phyloP scores from a whole-genome alignment of 179 eudicot genomes.

The Beta macrorhiza region DNA sequence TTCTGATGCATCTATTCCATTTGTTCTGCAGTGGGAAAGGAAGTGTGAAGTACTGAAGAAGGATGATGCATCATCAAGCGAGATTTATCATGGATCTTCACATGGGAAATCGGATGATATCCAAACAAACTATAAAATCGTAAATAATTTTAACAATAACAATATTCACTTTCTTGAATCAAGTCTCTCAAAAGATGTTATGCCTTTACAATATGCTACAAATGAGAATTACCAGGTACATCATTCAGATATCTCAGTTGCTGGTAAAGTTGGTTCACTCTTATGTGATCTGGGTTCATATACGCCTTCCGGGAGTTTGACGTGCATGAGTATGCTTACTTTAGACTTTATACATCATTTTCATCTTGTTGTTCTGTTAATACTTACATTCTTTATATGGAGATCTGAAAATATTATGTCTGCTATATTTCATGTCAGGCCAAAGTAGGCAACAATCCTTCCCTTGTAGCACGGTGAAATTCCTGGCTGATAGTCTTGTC shows the following conservation, averaged over 20 bases:
- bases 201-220: slow-evolving; percentile 89
- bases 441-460: slow-evolving; percentile 25
- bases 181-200: slow-evolving; percentile 60
- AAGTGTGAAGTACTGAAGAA: slow-evolving; percentile 53
- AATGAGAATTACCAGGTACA: slow-evolving; percentile 79
- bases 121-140: slow-evolving; percentile 59
- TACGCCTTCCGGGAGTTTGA: slow-evolving; percentile 25
- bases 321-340: slow-evolving; percentile 35
- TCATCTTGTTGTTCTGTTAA: not conserved
- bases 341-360: not conserved
- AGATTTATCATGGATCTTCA: slow-evolving; percentile 37
- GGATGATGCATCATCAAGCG: slow-evolving; percentile 40
- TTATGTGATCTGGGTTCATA: slow-evolving; percentile 27
- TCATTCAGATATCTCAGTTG: slow-evolving; percentile 45
- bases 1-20: not conserved
- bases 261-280: slow-evolving; percentile 34
- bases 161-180: slow-evolving; percentile 44
- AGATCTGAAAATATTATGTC: not conserved
- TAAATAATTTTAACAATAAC: slow-evolving; percentile 52
- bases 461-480: slow-evolving; percentile 13
- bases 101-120: slow-evolving; percentile 64
- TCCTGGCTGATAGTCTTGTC: slow-evolving; percentile 24
- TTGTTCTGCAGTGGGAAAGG: slow-evolving; percentile 76
- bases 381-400: not conserved
- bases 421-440: slow-evolving; percentile 38